Base-by-base conservation (phyloP, 2,329 filamentous ascomycete genomes). In the Fusarium ramigenum region DNA sequence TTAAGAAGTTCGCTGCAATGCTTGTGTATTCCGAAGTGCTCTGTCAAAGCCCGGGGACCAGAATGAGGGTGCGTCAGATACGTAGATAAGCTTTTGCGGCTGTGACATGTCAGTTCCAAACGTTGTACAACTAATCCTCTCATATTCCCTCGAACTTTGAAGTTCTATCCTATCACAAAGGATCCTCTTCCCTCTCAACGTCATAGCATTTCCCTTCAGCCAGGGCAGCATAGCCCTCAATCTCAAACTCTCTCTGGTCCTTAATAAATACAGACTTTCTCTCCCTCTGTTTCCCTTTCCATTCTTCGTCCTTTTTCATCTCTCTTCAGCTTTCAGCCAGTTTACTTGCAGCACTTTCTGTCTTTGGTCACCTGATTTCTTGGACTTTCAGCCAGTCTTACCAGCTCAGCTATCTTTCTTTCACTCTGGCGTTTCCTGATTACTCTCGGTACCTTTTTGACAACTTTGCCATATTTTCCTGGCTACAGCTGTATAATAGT, bases 141-240 rank as follows among this genome's bases (percentile, higher is more conserved):
- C 42, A 25, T 44, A 25, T 23, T 4, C 16, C 5, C 42, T 9
- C 21, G 14, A 16, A 18, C 7, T 4, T 49, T 0, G 1, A 49
- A 10, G 9, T 18, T n/a, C 28, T 23, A 15, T 7, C 28, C 46
- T 32, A 32, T 32, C 46, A 18, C 10, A 16, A 10, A 18, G 28
- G 4, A 4, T 2, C 21, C 1, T 15, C 2, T 15, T 21, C 6
- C 12, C 4, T 7, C 15, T 5, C 4, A 18, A n/a, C 28, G 9
- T 18, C 15, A 16, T n/a, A 7, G 5, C 3, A 23, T 7, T 19
- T 8, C 3, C 3, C 43, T 15, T 21, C 3, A 30, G 4, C 25
- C 3, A n/a, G 25, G 14, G 14, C 47, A 36, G n/a, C n/a, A 52
- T 9, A 15, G 7, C 30, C 11, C 16, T 14, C 30, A n/a, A 18